phyloP scores from a whole-genome alignment of 495 filamentous ascomycete genomes.

The Thozetella sp. region DNA sequence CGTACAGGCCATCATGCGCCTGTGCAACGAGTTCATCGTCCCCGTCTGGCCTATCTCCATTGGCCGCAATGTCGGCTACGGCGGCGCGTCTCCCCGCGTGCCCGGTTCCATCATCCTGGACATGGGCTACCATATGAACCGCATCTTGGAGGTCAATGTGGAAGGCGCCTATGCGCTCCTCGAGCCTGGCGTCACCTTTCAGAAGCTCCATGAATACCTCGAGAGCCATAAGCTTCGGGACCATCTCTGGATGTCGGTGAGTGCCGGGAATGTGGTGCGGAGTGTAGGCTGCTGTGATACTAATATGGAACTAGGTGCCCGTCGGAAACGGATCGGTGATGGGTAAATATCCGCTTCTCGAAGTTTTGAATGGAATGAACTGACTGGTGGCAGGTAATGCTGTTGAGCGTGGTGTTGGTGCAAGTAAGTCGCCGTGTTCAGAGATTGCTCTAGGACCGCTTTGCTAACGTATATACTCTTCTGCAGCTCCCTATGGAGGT shows the following conservation, averaged over 20 bases:
- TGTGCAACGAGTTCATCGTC: constrained; percentile 43
- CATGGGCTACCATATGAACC: constrained; percentile 51
- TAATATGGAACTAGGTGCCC: not conserved
- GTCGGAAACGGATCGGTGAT: not conserved
- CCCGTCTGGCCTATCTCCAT: constrained; percentile 53
- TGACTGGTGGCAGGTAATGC: no score
- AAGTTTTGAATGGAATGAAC: no score
- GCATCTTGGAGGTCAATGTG: constrained; percentile 47
- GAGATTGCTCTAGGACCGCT: not conserved
- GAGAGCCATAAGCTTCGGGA: constrained; percentile 31
- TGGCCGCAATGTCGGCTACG: constrained; percentile 53
- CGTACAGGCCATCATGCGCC: constrained; percentile 41
- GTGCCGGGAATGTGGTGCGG: no score
- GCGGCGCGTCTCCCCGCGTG: constrained; percentile 52
- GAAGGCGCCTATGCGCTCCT: constrained; percentile 51
- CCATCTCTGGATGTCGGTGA: constrained; percentile 2
- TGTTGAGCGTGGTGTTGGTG: constrained; percentile 51
- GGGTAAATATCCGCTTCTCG: not conserved
- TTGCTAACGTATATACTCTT: not conserved
- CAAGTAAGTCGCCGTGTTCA: constrained; percentile 36
- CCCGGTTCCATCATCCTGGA: constrained; percentile 50
- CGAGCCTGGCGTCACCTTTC: constrained; percentile 58
- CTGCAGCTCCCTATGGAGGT: not conserved
- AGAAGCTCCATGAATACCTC: constrained; percentile 47
- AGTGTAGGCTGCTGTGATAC: not conserved